These are phyloP conservation scores for Pichia cephalocereana DNA, from an alignment of 805 yeast genomes.

Conservation along the genomic window DNA sequence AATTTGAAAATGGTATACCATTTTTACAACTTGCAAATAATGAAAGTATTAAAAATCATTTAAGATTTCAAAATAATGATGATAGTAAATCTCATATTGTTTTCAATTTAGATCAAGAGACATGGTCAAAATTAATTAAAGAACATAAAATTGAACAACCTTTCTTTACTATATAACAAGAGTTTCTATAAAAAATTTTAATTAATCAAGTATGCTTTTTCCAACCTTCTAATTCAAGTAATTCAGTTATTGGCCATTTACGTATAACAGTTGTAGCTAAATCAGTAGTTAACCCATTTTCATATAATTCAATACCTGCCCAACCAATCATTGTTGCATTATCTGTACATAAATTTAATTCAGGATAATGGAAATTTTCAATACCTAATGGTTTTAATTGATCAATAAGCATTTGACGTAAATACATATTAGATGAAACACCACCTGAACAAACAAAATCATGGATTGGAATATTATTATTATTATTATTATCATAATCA, in stretches of 20 bases:
- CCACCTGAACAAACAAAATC: conserved; percentile 86
- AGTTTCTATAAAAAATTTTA: too few relatives aligned
- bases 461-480: conserved; percentile 29
- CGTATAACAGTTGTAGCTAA: conserved; percentile 54
- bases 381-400: conserved; percentile 26
- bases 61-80: conserved; percentile 15
- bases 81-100: conserved; percentile 51
- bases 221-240: conserved; percentile 48
- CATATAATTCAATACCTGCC: conserved; percentile 88
- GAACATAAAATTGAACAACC: conserved; percentile 47
- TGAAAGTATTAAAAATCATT: conserved; percentile 16
- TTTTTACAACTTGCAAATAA: conserved; percentile 21
- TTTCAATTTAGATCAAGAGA: conserved; percentile 55
- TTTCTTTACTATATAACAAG: conserved; percentile 21
- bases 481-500: not conserved
- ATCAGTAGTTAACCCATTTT: conserved; percentile 41
- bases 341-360: conserved; percentile 72
- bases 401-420: conserved; percentile 40
- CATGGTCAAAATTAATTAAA: conserved; percentile 54
- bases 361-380: conserved; percentile 55
- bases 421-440: conserved; percentile 66
- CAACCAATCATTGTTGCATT: conserved; percentile 97
- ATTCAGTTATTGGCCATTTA: conserved; percentile 71
- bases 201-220: too few relatives aligned
- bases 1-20: conserved; percentile 35